Evolutionary conservation across 2,329 filamentous ascomycete genomes (phyloP), one percentile per base, ranked within the genome.

Genomic region (Botrytis porri): DNA sequence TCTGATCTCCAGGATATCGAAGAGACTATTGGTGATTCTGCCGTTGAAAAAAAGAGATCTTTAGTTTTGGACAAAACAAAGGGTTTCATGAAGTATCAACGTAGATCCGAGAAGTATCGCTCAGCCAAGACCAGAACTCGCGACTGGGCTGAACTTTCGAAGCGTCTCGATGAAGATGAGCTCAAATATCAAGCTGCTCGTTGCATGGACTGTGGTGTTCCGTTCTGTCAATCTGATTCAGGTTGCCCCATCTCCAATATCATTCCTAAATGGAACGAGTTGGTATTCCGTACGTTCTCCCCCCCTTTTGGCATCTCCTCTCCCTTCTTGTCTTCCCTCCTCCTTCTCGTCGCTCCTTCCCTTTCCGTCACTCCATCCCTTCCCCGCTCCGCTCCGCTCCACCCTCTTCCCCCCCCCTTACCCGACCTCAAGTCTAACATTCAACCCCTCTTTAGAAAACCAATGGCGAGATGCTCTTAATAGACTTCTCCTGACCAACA

Each of bases 161-260:
- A 89, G 79, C 92, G 95, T 73, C 88, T 98, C 66, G 94, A 93
- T 77, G 94, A 97, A 83, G 95, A 98, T 78, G 94, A 97, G 84
- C 89, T 98, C 76, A 98, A 98, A 85, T 98, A 97, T 81, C 95
- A 98, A 84, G 92, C 94, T 64, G 95, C 95, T 75, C 93, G 95
- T 77, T 98, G 95, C 86, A 98, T 98, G 95, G 95, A 98, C 84
- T 98, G 95, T 75, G 95, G 95, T 89, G 95, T 98, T 75, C 95
- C 95, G 1, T 98, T 98, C 88, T 98, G 95, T 80, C 95, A 98
- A 83, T 97, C 94, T 32, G 95, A 98, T 78, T 94, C 93, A 76
- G 95, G 95, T 66, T 98, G 95, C 82, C 95, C 95, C 1, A 98
- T 98, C 82, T 94, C 91, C 78, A 98, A 98, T 85, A 97, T 98